Base-by-base conservation (phyloP, 257 asterid species). In the Mitragyna speciosa region DNA sequence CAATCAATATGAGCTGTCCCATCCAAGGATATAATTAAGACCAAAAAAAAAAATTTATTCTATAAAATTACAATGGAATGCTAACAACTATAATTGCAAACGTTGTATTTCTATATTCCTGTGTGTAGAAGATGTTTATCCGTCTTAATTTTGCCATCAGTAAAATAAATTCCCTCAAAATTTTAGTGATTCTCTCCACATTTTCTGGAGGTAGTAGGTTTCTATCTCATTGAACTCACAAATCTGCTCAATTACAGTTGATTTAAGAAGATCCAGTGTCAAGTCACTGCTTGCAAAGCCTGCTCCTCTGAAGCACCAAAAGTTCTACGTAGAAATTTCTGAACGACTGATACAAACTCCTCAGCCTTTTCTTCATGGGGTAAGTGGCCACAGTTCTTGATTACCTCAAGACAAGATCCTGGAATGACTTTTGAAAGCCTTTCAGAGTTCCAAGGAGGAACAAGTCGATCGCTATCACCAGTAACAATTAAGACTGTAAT, bases 291-390 rank as follows among this genome's bases (percentile, higher is more conserved):
- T 86, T 87, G 93, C 76, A 87, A 70, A 36, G 7, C 33, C 45
- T 87, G 85, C 82, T 88, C 93, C 61, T 85, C 90, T 70, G 88
- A 82, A 73, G 79, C 85, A 36, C 91, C 91, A 73, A 88, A 84
- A 71, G 82, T 86, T 73, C 76, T 77, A 6, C 76, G 88, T 66
- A 93, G 87, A 86, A 95, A 95, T 78, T 86, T 88, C 75, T 87
- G 91, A 64, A 96, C 91, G 72, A 91, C 81, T 16, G 97, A 84
- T 30, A 91, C 87, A 74, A 96, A 96, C 86, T 96, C 97, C 43
- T 91, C 89, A 19, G 91, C 82, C 89, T 89, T 96, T 83, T 96
- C 99, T 92, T 92, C 98, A 72, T 91, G 97, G 36, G 99, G 99
- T 78, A 94, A 78, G 85, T 96, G 99, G 78, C 99, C 98, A 78